These are phyloP conservation scores for Thecaphora thlaspeos DNA, from an alignment of 1,284 basidiomycete species.

Conservation along the genomic window DNA sequence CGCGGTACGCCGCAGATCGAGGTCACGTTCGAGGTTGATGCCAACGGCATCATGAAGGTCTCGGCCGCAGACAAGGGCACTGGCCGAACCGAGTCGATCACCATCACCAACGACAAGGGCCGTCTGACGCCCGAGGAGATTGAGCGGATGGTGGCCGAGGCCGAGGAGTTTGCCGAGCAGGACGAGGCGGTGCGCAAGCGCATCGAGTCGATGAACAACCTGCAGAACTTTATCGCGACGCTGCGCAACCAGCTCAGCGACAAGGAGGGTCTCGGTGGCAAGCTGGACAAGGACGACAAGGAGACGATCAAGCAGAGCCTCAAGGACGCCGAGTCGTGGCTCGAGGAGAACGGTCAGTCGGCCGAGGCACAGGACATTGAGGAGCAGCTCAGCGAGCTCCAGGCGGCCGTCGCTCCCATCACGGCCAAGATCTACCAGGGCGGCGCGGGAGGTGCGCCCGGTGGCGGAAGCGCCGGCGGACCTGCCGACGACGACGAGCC, in stretches of 20 bases:
- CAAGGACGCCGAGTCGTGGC: conserved; percentile 82
- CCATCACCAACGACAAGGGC: conserved; percentile 98
- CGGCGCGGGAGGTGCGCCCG: conserved; percentile 25
- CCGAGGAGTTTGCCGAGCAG: conserved; percentile 74
- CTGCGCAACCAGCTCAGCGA: conserved; percentile 71
- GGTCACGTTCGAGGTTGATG: conserved; percentile 98
- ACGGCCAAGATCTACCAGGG: conserved; percentile 66
- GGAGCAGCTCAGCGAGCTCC: conserved; percentile 91
- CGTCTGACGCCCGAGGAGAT: conserved; percentile 98
- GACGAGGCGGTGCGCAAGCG: conserved; percentile 64
- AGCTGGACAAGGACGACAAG: conserved; percentile 87
- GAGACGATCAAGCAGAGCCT: conserved; percentile 77
- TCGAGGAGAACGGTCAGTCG: conserved; percentile 78
- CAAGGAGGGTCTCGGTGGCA: conserved; percentile 63
- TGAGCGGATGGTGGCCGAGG: conserved; percentile 78
- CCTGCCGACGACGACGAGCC: conserved; percentile 48
- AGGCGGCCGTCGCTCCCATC: conserved; percentile 85
- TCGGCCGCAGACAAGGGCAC: conserved; percentile 96
- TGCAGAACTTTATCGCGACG: conserved; percentile 95
- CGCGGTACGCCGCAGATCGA: conserved; percentile 98
- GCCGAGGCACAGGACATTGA: conserved; percentile 95
- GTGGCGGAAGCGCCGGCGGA: conserved; percentile 27
- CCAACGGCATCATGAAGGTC: conserved; percentile 96
- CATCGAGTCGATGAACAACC: conserved; percentile 73
- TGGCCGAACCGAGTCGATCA: conserved; percentile 88